These are phyloP conservation scores for Mallotus japonicus DNA, from an alignment of 441 rosid species.

Conservation along the genomic window DNA sequence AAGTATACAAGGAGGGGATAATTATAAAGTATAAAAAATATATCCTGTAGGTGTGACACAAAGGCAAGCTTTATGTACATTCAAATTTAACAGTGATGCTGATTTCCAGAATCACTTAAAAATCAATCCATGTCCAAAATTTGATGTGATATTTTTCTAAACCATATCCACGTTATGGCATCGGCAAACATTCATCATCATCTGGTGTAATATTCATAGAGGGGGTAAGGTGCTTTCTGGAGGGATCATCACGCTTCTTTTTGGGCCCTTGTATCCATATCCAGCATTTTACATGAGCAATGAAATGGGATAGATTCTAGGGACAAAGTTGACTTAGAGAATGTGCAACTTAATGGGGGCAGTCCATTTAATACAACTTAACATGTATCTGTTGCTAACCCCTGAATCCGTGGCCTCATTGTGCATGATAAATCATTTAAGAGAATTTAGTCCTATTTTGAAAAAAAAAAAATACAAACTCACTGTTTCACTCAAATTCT, in stretches of 20 bases:
- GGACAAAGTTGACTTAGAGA: neutral
- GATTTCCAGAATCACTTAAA: constrained; percentile 56
- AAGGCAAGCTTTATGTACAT: constrained; percentile 72
- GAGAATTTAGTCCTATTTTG: neutral
- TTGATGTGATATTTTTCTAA: constrained; percentile 67
- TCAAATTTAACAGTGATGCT: constrained; percentile 53
- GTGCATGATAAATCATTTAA: constrained; percentile 2
- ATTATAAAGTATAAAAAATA: constrained; percentile 54
- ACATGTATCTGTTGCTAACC: too few species aligned
- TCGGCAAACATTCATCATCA: constrained; percentile 6
- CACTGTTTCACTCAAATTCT: too few species aligned
- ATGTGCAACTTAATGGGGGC: neutral
- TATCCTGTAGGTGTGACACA: constrained; percentile 84
- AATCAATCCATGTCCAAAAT: constrained; percentile 64
- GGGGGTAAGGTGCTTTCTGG: constrained; percentile 15
- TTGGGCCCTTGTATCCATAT: too few species aligned
- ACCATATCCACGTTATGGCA: neutral
- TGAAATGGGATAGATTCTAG: constrained; percentile 6
- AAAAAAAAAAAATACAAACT: too few species aligned
- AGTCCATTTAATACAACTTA: neutral
- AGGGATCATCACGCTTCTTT: neutral
- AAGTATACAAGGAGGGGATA: constrained; percentile 65
- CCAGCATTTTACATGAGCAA: neutral
- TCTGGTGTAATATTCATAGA: constrained; percentile 7
- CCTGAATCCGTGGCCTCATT: neutral